phyloP scores from a whole-genome alignment of 1,284 basidiomycete species.

The Rhodotorula sp. region DNA sequence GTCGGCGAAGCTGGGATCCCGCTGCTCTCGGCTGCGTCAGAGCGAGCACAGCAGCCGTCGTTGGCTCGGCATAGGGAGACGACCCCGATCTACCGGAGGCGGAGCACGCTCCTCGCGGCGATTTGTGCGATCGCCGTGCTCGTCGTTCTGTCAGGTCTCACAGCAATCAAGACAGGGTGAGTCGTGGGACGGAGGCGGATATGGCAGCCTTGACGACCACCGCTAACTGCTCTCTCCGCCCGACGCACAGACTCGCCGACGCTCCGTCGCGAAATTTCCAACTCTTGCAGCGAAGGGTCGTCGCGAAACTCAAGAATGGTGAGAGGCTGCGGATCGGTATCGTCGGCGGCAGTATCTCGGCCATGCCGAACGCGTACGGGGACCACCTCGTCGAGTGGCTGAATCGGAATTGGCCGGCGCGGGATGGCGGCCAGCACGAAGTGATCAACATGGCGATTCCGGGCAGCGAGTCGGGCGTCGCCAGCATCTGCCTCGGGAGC shows the following conservation, averaged over 20 bases:
- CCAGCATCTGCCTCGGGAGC: slow-evolving; percentile 9
- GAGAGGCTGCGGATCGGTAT: background rate
- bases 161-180: background rate
- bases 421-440: background rate
- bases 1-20: too few relatives aligned
- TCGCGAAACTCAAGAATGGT: background rate
- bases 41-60: background rate
- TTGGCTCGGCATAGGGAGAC: background rate
- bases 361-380: background rate
- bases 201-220: too few relatives aligned
- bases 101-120: background rate
- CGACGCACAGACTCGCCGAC: background rate
- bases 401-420: slow-evolving; percentile 2
- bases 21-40: too few relatives aligned
- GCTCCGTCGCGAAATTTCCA: background rate
- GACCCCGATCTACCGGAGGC: background rate
- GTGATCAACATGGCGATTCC: slow-evolving; percentile 2
- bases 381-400: background rate
- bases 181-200: too few relatives aligned
- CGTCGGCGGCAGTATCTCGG: background rate
- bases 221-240: background rate
- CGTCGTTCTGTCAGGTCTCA: background rate
- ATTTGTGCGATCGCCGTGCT: background rate
- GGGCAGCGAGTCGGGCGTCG: slow-evolving; percentile 1
- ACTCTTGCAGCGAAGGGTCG: slow-evolving; percentile 1